These are phyloP conservation scores for Phytophthora fragariaefolia DNA, from an alignment of 352 stramenopile genomes.

Conservation along the genomic window DNA sequence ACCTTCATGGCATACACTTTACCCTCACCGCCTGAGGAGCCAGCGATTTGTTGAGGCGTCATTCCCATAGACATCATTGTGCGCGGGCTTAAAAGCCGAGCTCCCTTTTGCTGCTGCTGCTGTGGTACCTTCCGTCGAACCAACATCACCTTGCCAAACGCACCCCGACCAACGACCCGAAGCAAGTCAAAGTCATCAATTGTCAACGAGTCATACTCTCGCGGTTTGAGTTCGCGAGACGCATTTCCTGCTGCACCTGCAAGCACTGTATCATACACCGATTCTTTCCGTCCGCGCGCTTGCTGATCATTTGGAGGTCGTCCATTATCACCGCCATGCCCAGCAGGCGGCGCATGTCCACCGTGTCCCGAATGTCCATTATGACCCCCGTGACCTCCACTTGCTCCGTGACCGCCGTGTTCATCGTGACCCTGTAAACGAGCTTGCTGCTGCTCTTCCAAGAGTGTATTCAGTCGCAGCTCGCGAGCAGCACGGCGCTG, in stretches of 20 bases:
- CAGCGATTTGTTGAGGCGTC: constrained; percentile 43
- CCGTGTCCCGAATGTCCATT: too few relatives aligned
- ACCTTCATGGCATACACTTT: constrained; percentile 94
- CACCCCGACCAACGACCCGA: constrained; percentile 97
- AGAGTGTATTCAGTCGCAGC: constrained; percentile 55
- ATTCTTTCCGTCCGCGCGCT: constrained; percentile 21
- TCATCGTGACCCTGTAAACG: constrained; percentile 4
- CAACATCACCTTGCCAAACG: constrained; percentile 96
- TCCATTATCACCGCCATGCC: constrained; percentile 9
- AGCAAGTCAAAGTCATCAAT: constrained; percentile 98
- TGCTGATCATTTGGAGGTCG: constrained; percentile 21
- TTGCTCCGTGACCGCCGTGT: not conserved
- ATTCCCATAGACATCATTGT: constrained; percentile 50
- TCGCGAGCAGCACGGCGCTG: constrained; percentile 61
- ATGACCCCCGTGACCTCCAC: too few relatives aligned
- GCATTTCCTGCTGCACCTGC: constrained; percentile 26
- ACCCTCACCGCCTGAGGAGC: constrained; percentile 27
- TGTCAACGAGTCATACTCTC: constrained; percentile 63
- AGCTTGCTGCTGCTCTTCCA: constrained; percentile 43
- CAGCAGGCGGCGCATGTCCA: too few relatives aligned
- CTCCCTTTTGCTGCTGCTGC: constrained; percentile 38
- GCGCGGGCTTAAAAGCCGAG: constrained; percentile 41
- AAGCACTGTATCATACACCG: constrained; percentile 32
- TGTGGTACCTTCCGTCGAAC: constrained; percentile 66
- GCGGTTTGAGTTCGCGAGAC: constrained; percentile 35